These are phyloP conservation scores for Lathyrus oleraceus DNA, from an alignment of 306 rosid species.

Conservation along the genomic window DNA sequence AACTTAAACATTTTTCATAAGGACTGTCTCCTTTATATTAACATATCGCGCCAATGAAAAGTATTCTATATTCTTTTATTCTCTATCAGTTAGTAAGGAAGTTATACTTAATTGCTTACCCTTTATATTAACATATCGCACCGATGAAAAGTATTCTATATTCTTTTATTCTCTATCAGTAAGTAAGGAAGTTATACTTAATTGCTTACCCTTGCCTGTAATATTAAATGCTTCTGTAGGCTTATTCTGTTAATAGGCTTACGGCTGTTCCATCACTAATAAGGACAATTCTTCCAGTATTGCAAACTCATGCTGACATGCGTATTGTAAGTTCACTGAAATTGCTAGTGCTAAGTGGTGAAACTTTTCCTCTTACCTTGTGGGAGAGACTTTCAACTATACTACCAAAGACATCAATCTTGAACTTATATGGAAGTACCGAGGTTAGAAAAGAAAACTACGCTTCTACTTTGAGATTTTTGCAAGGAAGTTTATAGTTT, in stretches of 20 bases:
- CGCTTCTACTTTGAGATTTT: constrained; percentile 29
- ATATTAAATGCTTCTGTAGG: constrained; percentile 51
- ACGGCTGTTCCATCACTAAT: constrained; percentile 82
- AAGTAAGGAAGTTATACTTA: constrained; percentile 15
- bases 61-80: constrained; percentile 14
- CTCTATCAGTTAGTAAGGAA: constrained; percentile 12
- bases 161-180: constrained; percentile 16
- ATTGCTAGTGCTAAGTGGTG: constrained; percentile 86
- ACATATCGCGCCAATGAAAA: constrained; percentile 22
- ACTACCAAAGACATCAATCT: constrained; percentile 73
- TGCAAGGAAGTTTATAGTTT: constrained; percentile 11
- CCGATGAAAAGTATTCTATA: constrained; percentile 19
- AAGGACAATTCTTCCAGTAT: constrained; percentile 73
- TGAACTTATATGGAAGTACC: constrained; percentile 89
- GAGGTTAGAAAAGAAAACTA: constrained; percentile 56
- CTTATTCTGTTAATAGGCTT: constrained; percentile 67
- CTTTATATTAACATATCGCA: constrained; percentile 24
- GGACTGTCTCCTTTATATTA: constrained; percentile 23
- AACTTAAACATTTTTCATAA: not conserved
- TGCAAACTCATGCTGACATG: constrained; percentile 39
- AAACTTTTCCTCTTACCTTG: constrained; percentile 61
- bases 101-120: constrained; percentile 31
- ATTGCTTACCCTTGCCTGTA: constrained; percentile 24
- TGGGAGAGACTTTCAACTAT: constrained; percentile 62
- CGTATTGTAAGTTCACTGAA: constrained; percentile 51